Evolutionary conservation across 768 basidiomycete species (phyloP).

Genomic region (Boletus vermiculosoides): DNA sequence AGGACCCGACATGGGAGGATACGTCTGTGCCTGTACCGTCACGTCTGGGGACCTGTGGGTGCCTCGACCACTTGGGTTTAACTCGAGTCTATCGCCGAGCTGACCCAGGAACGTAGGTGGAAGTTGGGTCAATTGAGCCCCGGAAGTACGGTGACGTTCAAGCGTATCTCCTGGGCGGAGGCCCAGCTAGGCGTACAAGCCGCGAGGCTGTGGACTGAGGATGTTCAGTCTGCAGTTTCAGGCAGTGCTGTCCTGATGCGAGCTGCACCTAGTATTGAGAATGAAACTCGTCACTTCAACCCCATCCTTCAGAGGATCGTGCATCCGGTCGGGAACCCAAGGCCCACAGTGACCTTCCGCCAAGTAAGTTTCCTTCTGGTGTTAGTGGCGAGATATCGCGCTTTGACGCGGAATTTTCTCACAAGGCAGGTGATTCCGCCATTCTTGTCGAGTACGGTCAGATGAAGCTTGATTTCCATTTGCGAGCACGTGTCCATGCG

Average conservation of each 20-base stretch:
- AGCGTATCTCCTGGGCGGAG: slow-evolving; percentile 44
- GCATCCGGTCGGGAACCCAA: slow-evolving; percentile 8
- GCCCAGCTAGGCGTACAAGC: slow-evolving; percentile 32
- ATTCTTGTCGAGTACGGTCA: slow-evolving; percentile 64
- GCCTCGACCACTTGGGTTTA: neutral
- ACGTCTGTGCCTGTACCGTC: slow-evolving; percentile 55
- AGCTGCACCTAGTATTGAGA: neutral
- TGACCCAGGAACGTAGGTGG: slow-evolving; percentile 45
- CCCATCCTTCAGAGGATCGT: slow-evolving; percentile 15
- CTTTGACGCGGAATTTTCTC: neutral
- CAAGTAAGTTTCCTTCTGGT: slow-evolving; percentile 40
- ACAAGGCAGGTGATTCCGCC: slow-evolving; percentile 62
- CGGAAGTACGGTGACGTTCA: slow-evolving; percentile 53
- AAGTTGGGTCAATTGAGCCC: slow-evolving; percentile 65
- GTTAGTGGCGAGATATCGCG: neutral
- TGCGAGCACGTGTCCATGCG: slow-evolving; percentile 59
- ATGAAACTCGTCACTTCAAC: neutral
- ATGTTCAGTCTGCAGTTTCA: slow-evolving; percentile 13
- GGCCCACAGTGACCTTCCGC: slow-evolving; percentile 46
- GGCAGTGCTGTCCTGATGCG: neutral
- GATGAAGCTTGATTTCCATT: slow-evolving; percentile 49
- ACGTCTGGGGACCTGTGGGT: slow-evolving; percentile 50
- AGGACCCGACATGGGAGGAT: slow-evolving; percentile 64
- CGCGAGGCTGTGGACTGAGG: slow-evolving; percentile 33
- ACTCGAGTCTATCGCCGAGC: neutral